Evolutionary conservation across 257 asterid genomes (phyloP).

Genomic region (Rhazya stricta): DNA sequence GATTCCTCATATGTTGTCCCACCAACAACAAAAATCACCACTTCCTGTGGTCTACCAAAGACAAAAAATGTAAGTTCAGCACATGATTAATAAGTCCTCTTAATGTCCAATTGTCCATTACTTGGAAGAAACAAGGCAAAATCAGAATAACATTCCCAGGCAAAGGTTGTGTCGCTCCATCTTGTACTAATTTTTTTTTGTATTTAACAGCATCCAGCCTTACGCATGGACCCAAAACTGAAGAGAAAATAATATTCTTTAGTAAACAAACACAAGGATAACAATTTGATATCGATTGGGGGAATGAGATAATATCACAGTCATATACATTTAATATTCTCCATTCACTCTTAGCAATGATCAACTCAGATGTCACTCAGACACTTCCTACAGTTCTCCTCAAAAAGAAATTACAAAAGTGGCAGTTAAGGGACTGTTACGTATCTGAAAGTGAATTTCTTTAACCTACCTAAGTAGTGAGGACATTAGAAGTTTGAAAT

Average conservation of each 20-base stretch:
- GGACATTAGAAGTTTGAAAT: no score
- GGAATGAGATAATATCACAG: background rate
- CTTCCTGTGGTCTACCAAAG: slow-evolving; percentile 78
- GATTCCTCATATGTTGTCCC: slow-evolving; percentile 99
- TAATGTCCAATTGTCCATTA: background rate
- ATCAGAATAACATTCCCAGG: background rate
- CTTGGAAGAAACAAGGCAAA: background rate
- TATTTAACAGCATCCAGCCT: background rate
- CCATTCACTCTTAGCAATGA: background rate
- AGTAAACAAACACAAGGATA: background rate
- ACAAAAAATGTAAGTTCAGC: background rate
- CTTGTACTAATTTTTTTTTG: background rate
- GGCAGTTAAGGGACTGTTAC: no score
- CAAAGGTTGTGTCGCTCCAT: background rate
- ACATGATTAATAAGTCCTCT: background rate
- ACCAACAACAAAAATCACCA: slow-evolving; percentile 79
- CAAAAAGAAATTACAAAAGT: background rate
- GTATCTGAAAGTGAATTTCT: no score
- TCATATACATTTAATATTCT: background rate
- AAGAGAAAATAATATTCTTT: background rate
- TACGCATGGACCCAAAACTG: background rate
- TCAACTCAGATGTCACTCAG: background rate
- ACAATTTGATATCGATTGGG: background rate
- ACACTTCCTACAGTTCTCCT: background rate
- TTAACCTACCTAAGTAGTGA: no score